Conservation (phyloP, 331 rosid genomes). For the Quercus lobata region DNA sequence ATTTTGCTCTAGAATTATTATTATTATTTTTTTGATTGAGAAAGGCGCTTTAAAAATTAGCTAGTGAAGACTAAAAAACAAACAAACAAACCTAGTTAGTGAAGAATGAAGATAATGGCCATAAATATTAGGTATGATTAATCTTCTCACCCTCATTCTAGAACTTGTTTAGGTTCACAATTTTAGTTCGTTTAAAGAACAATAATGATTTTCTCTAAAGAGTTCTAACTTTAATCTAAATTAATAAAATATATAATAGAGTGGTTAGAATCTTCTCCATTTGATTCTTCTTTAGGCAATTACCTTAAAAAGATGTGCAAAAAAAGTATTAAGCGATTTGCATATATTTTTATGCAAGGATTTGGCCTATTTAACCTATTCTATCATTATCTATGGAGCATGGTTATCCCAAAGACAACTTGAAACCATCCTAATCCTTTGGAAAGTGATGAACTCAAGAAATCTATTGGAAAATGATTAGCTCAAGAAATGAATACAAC, state of each 20-base stretch:
- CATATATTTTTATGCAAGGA: not conserved
- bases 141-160: no score
- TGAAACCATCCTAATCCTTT: not conserved
- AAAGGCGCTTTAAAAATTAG: no score
- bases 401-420: not conserved
- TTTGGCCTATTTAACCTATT: not conserved
- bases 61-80: no score
- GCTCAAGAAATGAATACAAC: not conserved
- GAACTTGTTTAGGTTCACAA: no score
- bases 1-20: no score
- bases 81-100: no score
- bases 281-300: not conserved
- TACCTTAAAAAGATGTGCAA: not conserved
- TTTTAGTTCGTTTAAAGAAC: no score
- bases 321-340: not conserved
- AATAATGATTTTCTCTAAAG: no score
- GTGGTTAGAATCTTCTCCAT: not conserved
- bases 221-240: no score
- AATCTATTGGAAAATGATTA: not conserved
- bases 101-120: no score
- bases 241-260: not conserved
- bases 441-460: not conserved
- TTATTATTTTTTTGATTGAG: no score
- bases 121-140: no score
- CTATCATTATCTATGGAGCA: not conserved